phyloP scores from a whole-genome alignment of 805 yeast species.

The Brettanomyces anomalus region DNA sequence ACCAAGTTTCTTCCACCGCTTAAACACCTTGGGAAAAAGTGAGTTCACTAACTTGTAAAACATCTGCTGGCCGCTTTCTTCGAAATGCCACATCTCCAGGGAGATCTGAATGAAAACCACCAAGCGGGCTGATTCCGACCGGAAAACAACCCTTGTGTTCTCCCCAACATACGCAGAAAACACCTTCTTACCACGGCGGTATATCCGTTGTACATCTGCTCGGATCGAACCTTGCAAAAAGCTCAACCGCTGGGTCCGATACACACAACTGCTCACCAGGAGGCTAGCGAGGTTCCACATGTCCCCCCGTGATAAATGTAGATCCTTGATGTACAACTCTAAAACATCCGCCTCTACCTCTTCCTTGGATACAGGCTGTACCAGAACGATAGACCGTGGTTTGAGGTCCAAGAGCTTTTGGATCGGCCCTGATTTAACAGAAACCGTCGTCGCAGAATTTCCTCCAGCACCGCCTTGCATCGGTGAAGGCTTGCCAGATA shows the following conservation, averaged over 20 bases:
- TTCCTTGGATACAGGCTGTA: conserved; percentile 36
- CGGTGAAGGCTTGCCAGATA: not conserved
- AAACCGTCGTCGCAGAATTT: conserved; percentile 23
- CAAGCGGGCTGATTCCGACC: conserved; percentile 86
- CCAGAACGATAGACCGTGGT: conserved; percentile 55
- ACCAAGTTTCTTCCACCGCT: conserved; percentile 76
- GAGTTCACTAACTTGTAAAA: conserved; percentile 89
- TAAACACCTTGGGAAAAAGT: conserved; percentile 82
- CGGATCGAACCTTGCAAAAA: conserved; percentile 54
- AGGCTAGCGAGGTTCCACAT: conserved; percentile 79
- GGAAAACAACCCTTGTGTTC: conserved; percentile 69
- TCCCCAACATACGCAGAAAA: conserved; percentile 72
- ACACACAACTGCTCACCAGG: conserved; percentile 55
- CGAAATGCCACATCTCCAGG: conserved; percentile 97
- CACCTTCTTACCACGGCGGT: conserved; percentile 55
- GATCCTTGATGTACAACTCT: conserved; percentile 74
- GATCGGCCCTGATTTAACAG: conserved; percentile 51
- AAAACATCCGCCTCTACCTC: conserved; percentile 70
- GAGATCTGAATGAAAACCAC: conserved; percentile 82
- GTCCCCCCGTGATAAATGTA: conserved; percentile 77
- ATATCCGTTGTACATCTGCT: conserved; percentile 54
- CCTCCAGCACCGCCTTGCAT: not conserved
- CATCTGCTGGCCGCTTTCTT: conserved; percentile 90
- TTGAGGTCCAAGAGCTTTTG: conserved; percentile 56
- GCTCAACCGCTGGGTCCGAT: conserved; percentile 53